These are phyloP conservation scores for Areca catechu DNA, from an alignment of 176 grass and related monocot species.

Conservation along the genomic window DNA sequence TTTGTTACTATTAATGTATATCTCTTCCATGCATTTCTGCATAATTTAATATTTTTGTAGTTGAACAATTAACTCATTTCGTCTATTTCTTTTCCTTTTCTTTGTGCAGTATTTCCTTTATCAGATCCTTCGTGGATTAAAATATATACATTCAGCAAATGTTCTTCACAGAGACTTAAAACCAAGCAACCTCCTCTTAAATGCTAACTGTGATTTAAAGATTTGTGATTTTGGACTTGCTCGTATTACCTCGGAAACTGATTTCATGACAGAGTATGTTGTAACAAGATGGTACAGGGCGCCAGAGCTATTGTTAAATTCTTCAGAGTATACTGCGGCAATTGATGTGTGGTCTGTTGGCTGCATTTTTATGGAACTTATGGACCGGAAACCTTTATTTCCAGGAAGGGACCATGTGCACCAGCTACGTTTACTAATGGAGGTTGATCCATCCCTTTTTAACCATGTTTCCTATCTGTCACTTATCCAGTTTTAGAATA, in stretches of 20 bases:
- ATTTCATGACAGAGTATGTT: constrained; percentile 99
- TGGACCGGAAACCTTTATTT: constrained; percentile 93
- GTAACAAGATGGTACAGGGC: constrained; percentile 99
- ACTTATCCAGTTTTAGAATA: too few relatives aligned
- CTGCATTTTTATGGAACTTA: constrained; percentile 99
- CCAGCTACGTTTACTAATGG: constrained; percentile 89
- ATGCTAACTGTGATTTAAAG: constrained; percentile 98
- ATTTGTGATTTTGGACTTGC: constrained; percentile 99
- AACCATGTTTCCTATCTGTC: neutral
- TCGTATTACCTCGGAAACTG: constrained; percentile 95
- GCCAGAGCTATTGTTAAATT: constrained; percentile 88
- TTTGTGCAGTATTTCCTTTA: constrained; percentile 95
- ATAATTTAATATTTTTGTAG: too few relatives aligned
- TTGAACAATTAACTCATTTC: too few relatives aligned
- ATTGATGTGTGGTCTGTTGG: constrained; percentile 99
- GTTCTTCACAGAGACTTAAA: constrained; percentile 98
- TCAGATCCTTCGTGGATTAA: constrained; percentile 96
- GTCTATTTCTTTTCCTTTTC: too few relatives aligned
- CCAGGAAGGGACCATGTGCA: constrained; percentile 97
- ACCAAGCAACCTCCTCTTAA: constrained; percentile 97
- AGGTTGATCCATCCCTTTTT: constrained; percentile 37
- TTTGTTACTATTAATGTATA: too few relatives aligned
- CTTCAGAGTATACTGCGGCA: constrained; percentile 90
- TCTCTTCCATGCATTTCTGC: too few relatives aligned
- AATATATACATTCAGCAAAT: constrained; percentile 99